Evolutionary conservation across 129 eudicot genomes (phyloP).

Genomic region (Rutidosis leptorrhynchoides): DNA sequence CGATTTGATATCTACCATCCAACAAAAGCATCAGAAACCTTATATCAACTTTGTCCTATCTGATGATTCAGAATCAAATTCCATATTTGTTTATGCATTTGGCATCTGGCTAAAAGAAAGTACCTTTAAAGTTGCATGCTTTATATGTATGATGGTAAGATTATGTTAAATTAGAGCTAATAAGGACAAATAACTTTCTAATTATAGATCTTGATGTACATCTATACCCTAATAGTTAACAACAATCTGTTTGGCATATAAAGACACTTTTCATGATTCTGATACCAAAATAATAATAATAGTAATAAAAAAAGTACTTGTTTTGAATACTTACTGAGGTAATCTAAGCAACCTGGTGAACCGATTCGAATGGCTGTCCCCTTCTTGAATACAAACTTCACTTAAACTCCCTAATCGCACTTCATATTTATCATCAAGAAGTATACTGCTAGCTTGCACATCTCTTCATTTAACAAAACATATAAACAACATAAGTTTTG

Average conservation of each 20-base stretch:
- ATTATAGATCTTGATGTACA: slow-evolving; percentile 17
- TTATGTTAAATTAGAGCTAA: slow-evolving; percentile 5
- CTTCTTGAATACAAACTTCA: slow-evolving; percentile 86
- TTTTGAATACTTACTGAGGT: slow-evolving; percentile 68
- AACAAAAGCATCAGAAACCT: not conserved
- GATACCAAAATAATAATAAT: not conserved
- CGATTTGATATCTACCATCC: not conserved
- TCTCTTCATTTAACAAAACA: slow-evolving; percentile 53
- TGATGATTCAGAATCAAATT: not conserved
- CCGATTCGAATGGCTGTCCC: slow-evolving; percentile 69
- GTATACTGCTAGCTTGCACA: slow-evolving; percentile 97
- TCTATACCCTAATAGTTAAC: slow-evolving; percentile 13
- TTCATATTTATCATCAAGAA: slow-evolving; percentile 97
- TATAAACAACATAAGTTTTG: not conserved
- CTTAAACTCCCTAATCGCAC: slow-evolving; percentile 94
- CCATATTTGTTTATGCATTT: not conserved
- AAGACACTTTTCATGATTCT: slow-evolving; percentile 19
- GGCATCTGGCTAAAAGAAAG: slow-evolving; percentile 8
- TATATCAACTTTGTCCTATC: too few relatives aligned
- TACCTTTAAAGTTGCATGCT: slow-evolving; percentile 21
- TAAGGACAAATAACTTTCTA: slow-evolving; percentile 8
- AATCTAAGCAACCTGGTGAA: slow-evolving; percentile 81
- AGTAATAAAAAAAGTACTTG: too few relatives aligned
- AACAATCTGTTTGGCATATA: not conserved
- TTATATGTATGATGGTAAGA: slow-evolving; percentile 2